Evolutionary conservation across 2,329 filamentous ascomycete genomes (phyloP), one percentile per base, ranked within the genome.

Genomic region (Phaeosphaeria sp.): DNA sequence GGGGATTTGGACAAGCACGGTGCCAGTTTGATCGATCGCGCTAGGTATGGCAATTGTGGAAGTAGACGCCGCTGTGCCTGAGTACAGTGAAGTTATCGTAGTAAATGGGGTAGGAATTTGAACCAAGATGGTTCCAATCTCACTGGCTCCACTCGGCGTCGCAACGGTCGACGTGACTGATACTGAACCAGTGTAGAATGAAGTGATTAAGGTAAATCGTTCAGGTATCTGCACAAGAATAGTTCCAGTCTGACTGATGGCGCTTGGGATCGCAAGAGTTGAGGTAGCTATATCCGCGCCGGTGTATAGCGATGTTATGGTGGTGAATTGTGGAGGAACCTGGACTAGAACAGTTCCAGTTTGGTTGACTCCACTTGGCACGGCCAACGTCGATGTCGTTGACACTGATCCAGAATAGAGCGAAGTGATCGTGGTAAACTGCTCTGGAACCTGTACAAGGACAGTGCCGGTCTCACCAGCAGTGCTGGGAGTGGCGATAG

Each of bases 281-380:
- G 51, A 46, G 20, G 51, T 53, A 25, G 42, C 43, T 3, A 53
- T 7, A 13, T 20, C 30, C 30, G 33, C 15, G 17, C 51, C 51
- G 15, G 27, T 25, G 27, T 48, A 53, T 1, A 47, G 43, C 27
- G n/a, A 22, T 3, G 44, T 48, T 1, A 42, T 21, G 6, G 51
- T 53, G 11, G 44, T 53, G 44, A 24, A 53, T 7, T 21, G 11
- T 7, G 11, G 22, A 20, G 50, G 44, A 7, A 25, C 8, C 1
- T 46, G 30, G 3, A 52, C 50, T 3, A 45, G 9, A n/a, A 53
- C 39, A 2, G 51, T 53, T 6, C 51, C 51, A 20, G n/a, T 53
- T 22, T 53, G 51, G 15, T 43, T 42, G 6, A 33, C 22, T 5
- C 9, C 44, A 13, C 18, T 54, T 43, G 51, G 51, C 15, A 20